Percentiles rank a stretch among this genome's conserved stretches.
Evolutionary conservation across 1,284 basidiomycete genomes (phyloP).

Genomic region (Rhodotorula sp.): DNA sequence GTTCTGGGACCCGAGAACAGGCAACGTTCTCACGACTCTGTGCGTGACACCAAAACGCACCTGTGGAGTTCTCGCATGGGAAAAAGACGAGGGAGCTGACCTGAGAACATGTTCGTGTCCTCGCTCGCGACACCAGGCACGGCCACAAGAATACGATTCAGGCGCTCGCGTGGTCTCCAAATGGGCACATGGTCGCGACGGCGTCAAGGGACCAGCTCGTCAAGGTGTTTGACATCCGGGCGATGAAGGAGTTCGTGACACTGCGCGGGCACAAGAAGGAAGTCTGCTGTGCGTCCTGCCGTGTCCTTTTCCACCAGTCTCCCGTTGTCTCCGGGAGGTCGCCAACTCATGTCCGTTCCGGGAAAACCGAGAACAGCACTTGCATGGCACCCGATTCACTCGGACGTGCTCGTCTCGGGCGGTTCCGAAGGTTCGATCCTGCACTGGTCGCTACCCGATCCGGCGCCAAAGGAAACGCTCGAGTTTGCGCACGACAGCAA

Average conservation of each 20-base stretch:
- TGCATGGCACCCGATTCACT: slow-evolving; percentile 93
- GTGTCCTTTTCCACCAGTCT: not conserved
- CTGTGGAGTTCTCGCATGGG: too few species aligned
- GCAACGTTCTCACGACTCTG: slow-evolving; percentile 81
- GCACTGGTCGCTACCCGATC: slow-evolving; percentile 75
- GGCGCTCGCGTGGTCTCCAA: slow-evolving; percentile 85
- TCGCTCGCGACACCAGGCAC: slow-evolving; percentile 60
- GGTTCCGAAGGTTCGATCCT: slow-evolving; percentile 89
- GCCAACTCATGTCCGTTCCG: too few species aligned
- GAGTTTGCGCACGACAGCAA: slow-evolving; percentile 94
- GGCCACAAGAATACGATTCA: slow-evolving; percentile 97
- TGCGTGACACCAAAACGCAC: slow-evolving; percentile 53
- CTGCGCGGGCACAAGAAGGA: slow-evolving; percentile 96
- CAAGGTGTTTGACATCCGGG: slow-evolving; percentile 95
- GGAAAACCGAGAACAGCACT: slow-evolving; percentile 64
- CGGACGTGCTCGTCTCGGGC: slow-evolving; percentile 79
- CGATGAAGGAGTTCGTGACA: slow-evolving; percentile 89
- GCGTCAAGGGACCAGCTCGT: slow-evolving; percentile 91
- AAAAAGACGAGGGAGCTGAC: too few species aligned
- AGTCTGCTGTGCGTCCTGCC: slow-evolving; percentile 75
- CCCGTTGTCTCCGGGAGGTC: not conserved
- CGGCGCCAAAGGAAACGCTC: slow-evolving; percentile 70
- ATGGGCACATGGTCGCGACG: slow-evolving; percentile 88
- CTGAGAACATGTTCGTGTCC: too few species aligned
- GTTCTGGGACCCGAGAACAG: slow-evolving; percentile 95